phyloP scores from a whole-genome alignment of 768 basidiomycete species.

The Mycena maculata region DNA sequence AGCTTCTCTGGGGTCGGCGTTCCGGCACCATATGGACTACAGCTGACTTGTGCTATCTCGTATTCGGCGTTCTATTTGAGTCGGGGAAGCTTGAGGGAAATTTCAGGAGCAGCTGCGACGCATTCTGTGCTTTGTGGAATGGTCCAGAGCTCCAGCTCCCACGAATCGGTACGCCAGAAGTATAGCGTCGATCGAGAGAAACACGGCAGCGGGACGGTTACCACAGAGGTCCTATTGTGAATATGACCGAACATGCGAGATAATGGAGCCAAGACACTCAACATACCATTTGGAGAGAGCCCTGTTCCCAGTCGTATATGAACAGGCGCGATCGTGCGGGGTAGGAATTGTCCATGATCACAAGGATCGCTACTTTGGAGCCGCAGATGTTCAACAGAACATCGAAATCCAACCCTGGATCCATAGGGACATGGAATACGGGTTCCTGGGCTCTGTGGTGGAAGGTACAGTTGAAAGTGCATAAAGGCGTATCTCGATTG shows the following conservation, averaged over 20 bases:
- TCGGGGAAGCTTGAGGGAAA: not conserved
- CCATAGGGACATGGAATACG: not conserved
- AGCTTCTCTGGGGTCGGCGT: not conserved
- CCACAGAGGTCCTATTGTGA: not conserved
- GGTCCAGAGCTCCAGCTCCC: conserved; percentile 3
- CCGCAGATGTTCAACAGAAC: not conserved
- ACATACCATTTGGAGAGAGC: conserved; percentile 1
- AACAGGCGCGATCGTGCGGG: not conserved
- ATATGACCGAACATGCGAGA: too few relatives aligned
- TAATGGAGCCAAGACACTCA: too few relatives aligned
- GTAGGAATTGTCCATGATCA: too few relatives aligned
- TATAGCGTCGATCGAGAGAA: not conserved
- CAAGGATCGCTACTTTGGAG: not conserved
- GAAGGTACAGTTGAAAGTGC: not conserved
- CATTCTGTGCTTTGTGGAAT: not conserved
- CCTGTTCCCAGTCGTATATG: conserved; percentile 12
- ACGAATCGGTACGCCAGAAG: not conserved
- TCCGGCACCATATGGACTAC: not conserved
- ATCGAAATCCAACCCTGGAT: not conserved
- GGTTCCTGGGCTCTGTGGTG: not conserved
- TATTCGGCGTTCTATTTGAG: not conserved
- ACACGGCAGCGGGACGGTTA: not conserved
- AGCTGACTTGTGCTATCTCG: not conserved
- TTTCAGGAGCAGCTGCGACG: not conserved
- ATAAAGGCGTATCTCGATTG: not conserved